Base-by-base conservation (phyloP, 495 filamentous ascomycete genomes). In the Xanthoparmelia taractica region DNA sequence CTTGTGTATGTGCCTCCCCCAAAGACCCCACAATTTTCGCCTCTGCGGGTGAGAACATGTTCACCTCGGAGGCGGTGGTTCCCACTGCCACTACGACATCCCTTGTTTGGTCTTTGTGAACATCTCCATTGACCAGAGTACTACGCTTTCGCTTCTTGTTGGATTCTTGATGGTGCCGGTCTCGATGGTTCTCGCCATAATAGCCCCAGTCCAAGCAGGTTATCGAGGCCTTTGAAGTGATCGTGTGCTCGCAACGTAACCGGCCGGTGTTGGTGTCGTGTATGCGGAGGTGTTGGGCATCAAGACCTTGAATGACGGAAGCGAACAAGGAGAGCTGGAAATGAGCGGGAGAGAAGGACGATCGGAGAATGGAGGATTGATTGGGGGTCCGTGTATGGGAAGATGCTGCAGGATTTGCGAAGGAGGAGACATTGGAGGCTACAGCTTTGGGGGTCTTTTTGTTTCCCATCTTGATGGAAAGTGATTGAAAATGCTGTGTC, bases 141-240 rank as follows among this genome's bases (percentile, higher is more conserved):
- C 73, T 71, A 59, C 81, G 75, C 73, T 83, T 83, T 66, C 79
- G 75, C 77, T 84, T 85, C 73, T 81, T 85, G 72, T 81, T 83
- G n/a, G 74, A 73, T 62, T 70, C 56, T 67, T 72, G 67, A 18
- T 72, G 68, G 41, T 76, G 69, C 61, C 72, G 65, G 47, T 72
- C 72, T 65, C 73, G 75, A 60, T 72, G 68, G 37, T 68, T 66
- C 41, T 70, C 70, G 59, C 66, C 61, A 57, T 77, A 77, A 63
- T 77, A 80, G 45, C 82, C 81, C 83, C 83, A 85, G 56, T 83
- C 79, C 41, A 85, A 69, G n/a, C 81, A 84, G 36, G 78, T 84
- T 52, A 82, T 71, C 7, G 69, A 72, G 61, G 80, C 77, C 69
- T 80, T 80, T 25, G 80, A 74, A 54, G 73, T 75, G 61, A 85